Conservation (phyloP, 306 rosid genomes). For the Purshia tridentata region DNA sequence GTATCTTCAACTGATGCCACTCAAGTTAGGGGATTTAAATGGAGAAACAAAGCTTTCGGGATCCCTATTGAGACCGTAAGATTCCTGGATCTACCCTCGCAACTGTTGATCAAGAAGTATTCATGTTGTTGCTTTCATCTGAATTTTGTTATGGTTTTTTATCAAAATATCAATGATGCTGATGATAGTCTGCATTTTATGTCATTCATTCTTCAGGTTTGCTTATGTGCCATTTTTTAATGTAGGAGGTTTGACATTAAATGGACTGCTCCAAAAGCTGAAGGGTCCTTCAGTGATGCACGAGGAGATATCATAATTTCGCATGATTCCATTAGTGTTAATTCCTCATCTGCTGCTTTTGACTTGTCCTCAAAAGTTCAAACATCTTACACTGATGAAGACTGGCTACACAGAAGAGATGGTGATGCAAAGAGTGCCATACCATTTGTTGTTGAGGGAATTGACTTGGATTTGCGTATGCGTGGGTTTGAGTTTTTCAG, state of each 20-base stretch:
- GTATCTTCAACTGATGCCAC: constrained; percentile 58
- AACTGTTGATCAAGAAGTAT: constrained; percentile 15
- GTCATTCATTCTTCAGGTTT: constrained; percentile 31
- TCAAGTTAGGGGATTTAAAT: constrained; percentile 67
- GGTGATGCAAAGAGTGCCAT: constrained; percentile 35
- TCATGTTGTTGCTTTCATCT: constrained; percentile 18
- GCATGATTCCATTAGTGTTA: constrained; percentile 55
- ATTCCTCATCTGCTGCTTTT: constrained; percentile 83
- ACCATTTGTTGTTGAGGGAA: constrained; percentile 64
- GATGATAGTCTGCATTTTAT: constrained; percentile 7
- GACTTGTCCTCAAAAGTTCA: constrained; percentile 66
- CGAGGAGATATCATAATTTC: constrained; percentile 89
- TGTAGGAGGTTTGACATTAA: constrained; percentile 79
- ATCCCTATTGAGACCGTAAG: constrained; percentile 85
- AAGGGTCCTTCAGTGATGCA: constrained; percentile 83
- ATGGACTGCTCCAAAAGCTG: constrained; percentile 86
- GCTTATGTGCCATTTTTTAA: constrained; percentile 20
- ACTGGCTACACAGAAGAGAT: constrained; percentile 39
- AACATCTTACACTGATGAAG: constrained; percentile 56
- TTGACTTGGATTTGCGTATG: constrained; percentile 88
- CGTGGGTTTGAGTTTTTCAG: constrained; percentile 79
- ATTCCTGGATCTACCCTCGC: constrained; percentile 16
- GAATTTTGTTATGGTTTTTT: constrained; percentile 5
- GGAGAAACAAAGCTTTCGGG: constrained; percentile 89
- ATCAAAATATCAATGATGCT: not conserved